A percentile compares a stretch with the other conserved stretches of the same genome.
These are phyloP conservation scores for Kwoniella botswanensis DNA, from an alignment of 768 basidiomycete species.

Conservation along the genomic window DNA sequence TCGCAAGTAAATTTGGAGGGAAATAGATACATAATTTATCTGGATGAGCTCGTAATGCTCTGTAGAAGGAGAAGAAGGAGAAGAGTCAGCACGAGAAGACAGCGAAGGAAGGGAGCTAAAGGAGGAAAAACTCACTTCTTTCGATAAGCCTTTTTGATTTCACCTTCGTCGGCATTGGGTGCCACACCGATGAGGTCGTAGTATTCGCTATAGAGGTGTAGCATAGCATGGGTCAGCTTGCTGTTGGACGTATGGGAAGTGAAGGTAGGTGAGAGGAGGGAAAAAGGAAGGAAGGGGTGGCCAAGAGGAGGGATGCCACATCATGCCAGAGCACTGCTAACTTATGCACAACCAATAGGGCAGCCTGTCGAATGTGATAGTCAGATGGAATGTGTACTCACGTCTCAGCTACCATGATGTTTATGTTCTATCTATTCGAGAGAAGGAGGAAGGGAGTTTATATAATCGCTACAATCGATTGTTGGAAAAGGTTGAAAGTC, in stretches of 20 bases:
- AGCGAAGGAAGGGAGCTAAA: background rate
- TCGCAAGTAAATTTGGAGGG: no score
- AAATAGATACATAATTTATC: no score
- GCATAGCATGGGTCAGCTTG: background rate
- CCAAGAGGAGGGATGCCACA: background rate
- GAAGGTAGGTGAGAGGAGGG: background rate
- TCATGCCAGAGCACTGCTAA: background rate
- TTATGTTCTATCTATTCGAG: background rate
- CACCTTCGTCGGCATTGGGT: constrained; percentile 75
- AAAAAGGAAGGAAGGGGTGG: background rate
- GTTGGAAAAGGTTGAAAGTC: background rate
- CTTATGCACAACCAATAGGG: no score
- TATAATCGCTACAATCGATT: constrained; percentile 25
- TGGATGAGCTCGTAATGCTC: constrained; percentile 39
- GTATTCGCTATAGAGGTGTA: constrained; percentile 43
- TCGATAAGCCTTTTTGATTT: constrained; percentile 87
- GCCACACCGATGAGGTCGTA: constrained; percentile 83
- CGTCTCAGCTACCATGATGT: constrained; percentile 53
- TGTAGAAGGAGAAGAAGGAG: constrained; percentile 9
- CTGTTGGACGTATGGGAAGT: background rate
- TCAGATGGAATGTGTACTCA: constrained; percentile 20
- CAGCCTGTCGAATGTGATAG: no score
- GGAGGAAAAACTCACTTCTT: constrained; percentile 72
- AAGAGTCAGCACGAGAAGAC: background rate
- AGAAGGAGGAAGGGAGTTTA: background rate